Percentiles rank a stretch among this genome's conserved stretches.
These are phyloP conservation scores for Fragaria nilgerrensis DNA, from an alignment of 306 rosid genomes.

Conservation along the genomic window DNA sequence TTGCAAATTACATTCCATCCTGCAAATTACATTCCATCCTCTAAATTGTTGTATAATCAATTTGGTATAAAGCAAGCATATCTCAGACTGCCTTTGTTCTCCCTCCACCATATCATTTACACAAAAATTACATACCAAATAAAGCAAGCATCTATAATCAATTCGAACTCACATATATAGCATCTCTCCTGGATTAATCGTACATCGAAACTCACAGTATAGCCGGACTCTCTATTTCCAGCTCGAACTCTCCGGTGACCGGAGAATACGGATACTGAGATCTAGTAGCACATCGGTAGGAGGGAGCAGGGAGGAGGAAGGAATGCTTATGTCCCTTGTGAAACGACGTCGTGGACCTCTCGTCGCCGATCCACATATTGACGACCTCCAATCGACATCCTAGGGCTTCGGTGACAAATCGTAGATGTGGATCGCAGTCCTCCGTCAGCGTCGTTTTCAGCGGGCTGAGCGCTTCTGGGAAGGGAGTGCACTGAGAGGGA, in stretches of 20 bases:
- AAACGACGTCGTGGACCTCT: conserved; percentile 55
- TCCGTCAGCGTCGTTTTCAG: no score
- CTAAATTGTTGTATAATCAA: conserved; percentile 32
- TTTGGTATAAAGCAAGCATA: no score
- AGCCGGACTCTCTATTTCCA: conserved; percentile 58
- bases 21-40: no score
- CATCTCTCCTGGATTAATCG: conserved; percentile 74
- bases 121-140: neutral
- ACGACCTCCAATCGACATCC: no score
- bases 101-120: neutral
- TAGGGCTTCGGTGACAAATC: no score
- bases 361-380: conserved; percentile 40
- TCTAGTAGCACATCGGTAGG: conserved; percentile 61
- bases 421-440: no score
- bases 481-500: no score
- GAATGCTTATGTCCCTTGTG: conserved; percentile 80
- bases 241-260: conserved; percentile 53
- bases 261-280: conserved; percentile 51
- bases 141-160: neutral
- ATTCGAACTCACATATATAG: conserved; percentile 57
- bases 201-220: conserved; percentile 62
- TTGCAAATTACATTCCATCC: conserved; percentile 33
- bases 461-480: no score
- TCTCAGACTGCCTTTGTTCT: no score
- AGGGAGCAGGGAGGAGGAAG: conserved; percentile 47